These are phyloP conservation scores for Phascolomyces articulosus DNA, from an alignment of 371 early-diverging fungal species.

Conservation along the genomic window DNA sequence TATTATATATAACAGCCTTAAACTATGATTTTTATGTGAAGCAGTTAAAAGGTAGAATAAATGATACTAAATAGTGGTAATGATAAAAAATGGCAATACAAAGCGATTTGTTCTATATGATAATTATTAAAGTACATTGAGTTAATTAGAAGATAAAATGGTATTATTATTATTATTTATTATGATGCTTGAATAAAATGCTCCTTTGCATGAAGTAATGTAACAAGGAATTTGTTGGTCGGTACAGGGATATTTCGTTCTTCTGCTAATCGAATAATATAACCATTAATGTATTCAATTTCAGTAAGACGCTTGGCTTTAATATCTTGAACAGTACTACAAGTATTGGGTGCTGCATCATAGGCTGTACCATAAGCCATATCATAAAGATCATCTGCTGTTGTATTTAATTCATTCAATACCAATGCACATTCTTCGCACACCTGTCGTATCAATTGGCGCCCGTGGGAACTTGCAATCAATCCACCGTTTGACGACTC, in stretches of 20 bases:
- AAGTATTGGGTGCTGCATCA: slow-evolving; percentile 46
- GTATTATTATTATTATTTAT: too few relatives aligned
- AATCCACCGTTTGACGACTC: slow-evolving; percentile 48
- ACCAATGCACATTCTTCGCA: slow-evolving; percentile 37
- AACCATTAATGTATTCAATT: slow-evolving; percentile 66
- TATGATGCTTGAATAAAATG: slow-evolving; percentile 4
- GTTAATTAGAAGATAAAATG: too few relatives aligned
- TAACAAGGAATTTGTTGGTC: slow-evolving; percentile 25
- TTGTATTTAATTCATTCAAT: slow-evolving; percentile 28
- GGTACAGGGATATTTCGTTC: slow-evolving; percentile 14
- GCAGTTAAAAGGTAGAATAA: too few relatives aligned
- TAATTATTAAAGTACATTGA: too few relatives aligned
- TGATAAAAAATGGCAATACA: too few relatives aligned
- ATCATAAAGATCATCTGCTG: slow-evolving; percentile 21
- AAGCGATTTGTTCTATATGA: too few relatives aligned
- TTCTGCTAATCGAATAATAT: slow-evolving; percentile 38
- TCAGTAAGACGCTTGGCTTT: slow-evolving; percentile 45
- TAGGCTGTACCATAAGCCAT: slow-evolving; percentile 28
- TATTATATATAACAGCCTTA: too few relatives aligned
- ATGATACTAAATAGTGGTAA: too few relatives aligned
- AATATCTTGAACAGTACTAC: slow-evolving; percentile 63
- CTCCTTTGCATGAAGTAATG: slow-evolving; percentile 41
- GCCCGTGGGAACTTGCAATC: slow-evolving; percentile 18
- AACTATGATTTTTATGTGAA: too few relatives aligned
- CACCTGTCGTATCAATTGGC: slow-evolving; percentile 21